A percentile compares a stretch with the other conserved stretches of the same genome.
These are phyloP conservation scores for Amauroascus verrucosus DNA, from an alignment of 2,329 filamentous ascomycete species.

Conservation along the genomic window DNA sequence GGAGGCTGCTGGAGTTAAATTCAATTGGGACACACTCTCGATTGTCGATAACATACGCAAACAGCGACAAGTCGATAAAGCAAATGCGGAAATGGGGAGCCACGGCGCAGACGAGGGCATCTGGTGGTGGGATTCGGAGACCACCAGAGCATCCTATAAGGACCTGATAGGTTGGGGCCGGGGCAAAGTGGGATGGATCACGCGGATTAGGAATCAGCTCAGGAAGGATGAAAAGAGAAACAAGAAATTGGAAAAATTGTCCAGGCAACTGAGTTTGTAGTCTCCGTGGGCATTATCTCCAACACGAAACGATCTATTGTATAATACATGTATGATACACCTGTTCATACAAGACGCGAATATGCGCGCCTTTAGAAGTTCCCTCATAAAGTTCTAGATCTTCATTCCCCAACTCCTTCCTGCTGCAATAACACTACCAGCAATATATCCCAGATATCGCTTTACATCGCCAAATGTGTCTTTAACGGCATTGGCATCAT, in stretches of 20 bases:
- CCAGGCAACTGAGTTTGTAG: not conserved
- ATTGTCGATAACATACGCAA: slow-evolving; percentile 26
- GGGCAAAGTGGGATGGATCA: slow-evolving; percentile 9
- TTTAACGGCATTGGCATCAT: slow-evolving; percentile 56
- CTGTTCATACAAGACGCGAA: not conserved
- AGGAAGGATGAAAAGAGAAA: slow-evolving; percentile 2
- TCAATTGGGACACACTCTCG: slow-evolving; percentile 26
- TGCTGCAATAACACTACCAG: slow-evolving; percentile 65
- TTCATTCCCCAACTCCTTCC: slow-evolving; percentile 78
- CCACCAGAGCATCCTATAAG: slow-evolving; percentile 12
- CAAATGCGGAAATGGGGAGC: not conserved
- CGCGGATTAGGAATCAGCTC: slow-evolving; percentile 4
- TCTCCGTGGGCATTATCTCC: not conserved
- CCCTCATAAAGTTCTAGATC: slow-evolving; percentile 44
- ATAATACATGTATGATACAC: not conserved
- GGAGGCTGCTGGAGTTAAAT: slow-evolving; percentile 34
- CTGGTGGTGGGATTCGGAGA: slow-evolving; percentile 15
- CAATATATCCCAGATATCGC: slow-evolving; percentile 75
- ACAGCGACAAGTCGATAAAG: slow-evolving; percentile 20
- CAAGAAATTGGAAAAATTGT: not conserved
- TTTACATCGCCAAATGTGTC: slow-evolving; percentile 53
- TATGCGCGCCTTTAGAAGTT: not conserved
- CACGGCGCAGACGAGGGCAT: not conserved
- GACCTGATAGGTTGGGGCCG: slow-evolving; percentile 13
- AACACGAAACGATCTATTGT: too few relatives aligned